Conservation (phyloP, 2,329 filamentous ascomycete genomes). For the Cercospora sp. region DNA sequence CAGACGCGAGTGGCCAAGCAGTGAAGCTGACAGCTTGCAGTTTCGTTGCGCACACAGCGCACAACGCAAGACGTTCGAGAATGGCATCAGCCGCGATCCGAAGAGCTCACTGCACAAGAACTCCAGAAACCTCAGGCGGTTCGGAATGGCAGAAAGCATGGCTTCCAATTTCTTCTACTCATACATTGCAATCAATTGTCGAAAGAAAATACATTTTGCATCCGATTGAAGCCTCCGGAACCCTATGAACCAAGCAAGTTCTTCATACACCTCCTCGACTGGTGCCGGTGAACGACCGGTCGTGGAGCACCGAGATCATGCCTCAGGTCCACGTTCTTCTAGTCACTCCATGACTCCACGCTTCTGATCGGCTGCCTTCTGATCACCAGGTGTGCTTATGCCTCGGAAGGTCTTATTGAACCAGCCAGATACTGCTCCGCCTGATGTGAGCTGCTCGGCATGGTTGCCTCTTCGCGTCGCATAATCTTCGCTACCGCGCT, state of each 20-base stretch:
- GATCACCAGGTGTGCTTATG: slow-evolving; percentile 20
- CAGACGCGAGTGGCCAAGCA: not conserved
- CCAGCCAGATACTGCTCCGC: slow-evolving; percentile 33
- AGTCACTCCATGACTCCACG: slow-evolving; percentile 34
- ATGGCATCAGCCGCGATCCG: not conserved
- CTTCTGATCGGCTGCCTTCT: slow-evolving; percentile 18
- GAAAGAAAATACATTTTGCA: not conserved
- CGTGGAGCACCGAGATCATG: not conserved
- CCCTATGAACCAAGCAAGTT: not conserved
- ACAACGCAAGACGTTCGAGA: not conserved
- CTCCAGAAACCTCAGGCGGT: too few relatives aligned
- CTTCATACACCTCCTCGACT: not conserved
- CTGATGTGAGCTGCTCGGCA: slow-evolving; percentile 25
- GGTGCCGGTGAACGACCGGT: not conserved
- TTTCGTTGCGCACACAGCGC: not conserved
- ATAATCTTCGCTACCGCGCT: slow-evolving; percentile 40
- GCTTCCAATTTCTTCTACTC: not conserved
- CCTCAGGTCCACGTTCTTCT: slow-evolving; percentile 11
- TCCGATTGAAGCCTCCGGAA: not conserved
- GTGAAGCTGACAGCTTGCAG: not conserved
- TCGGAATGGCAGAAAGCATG: not conserved
- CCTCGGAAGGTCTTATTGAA: slow-evolving; percentile 37
- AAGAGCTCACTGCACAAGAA: not conserved
- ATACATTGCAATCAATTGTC: not conserved
- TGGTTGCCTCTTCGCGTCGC: slow-evolving; percentile 34